phyloP scores from a whole-genome alignment of 1,284 basidiomycete species.

The Heterobasidion parviporum region DNA sequence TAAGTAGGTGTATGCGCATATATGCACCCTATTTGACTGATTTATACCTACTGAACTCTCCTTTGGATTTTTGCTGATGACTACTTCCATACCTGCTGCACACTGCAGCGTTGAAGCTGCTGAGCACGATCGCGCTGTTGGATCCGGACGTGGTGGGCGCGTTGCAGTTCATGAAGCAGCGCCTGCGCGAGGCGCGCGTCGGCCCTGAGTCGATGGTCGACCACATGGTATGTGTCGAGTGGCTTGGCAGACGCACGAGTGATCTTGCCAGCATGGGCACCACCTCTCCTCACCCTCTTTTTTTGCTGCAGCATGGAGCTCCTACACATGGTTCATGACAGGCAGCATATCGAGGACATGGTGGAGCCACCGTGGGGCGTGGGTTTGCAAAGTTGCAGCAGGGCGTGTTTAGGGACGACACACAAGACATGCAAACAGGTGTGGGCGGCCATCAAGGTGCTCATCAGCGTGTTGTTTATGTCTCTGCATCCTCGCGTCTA shows the following conservation, averaged over 20 bases:
- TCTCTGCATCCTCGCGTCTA: background rate
- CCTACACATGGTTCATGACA: conserved; percentile 78
- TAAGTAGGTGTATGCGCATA: no score
- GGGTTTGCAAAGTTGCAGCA: conserved; percentile 83
- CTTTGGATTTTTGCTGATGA: no score
- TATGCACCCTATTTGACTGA: no score
- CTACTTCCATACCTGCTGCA: no score
- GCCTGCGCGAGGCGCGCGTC: conserved; percentile 56
- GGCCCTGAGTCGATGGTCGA: conserved; percentile 41
- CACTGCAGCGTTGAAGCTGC: conserved; percentile 81
- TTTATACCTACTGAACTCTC: no score
- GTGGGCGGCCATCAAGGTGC: conserved; percentile 75
- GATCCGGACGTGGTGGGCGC: conserved; percentile 84
- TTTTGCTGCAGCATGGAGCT: conserved; percentile 35
- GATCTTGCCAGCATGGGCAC: conserved; percentile 72
- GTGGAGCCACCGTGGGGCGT: conserved; percentile 79
- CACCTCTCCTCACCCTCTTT: background rate
- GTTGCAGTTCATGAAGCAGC: conserved; percentile 75
- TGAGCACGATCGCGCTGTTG: conserved; percentile 69
- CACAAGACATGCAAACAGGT: conserved; percentile 83
- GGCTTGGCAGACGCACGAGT: conserved; percentile 84
- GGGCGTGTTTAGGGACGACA: conserved; percentile 88
- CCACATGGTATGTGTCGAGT: conserved; percentile 53
- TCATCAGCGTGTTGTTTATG: conserved; percentile 69
- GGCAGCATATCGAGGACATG: conserved; percentile 68